Evolutionary conservation across 176 grass and related monocot genomes (phyloP).

Genomic region (Dendrocalamus sinicus): DNA sequence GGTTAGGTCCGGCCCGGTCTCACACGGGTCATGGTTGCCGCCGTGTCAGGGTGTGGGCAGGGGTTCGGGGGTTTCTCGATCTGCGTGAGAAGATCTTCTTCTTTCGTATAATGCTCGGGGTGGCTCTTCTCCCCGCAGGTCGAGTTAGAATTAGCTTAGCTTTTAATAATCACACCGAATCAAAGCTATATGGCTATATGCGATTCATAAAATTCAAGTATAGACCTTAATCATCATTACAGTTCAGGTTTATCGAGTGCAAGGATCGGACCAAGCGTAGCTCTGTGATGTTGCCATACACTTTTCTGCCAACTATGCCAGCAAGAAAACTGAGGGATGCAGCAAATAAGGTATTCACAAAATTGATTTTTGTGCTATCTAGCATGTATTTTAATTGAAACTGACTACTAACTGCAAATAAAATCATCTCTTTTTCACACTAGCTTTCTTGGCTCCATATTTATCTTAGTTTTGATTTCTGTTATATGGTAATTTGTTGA

Average conservation of each 20-base stretch:
- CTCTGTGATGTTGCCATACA: conserved; percentile 84
- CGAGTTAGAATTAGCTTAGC: conserved; percentile 10
- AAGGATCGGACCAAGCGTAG: conserved; percentile 79
- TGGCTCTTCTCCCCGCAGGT: too few relatives aligned
- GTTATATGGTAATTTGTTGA: background rate
- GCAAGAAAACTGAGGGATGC: conserved; percentile 76
- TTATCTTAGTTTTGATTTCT: conserved; percentile 17
- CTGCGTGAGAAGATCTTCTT: too few relatives aligned
- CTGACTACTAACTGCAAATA: background rate
- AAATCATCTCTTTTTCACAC: background rate
- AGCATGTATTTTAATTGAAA: conserved; percentile 24
- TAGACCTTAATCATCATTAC: conserved; percentile 68
- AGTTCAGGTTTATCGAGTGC: conserved; percentile 99
- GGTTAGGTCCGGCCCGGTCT: too few relatives aligned
- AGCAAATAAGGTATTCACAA: conserved; percentile 66
- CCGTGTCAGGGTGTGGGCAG: too few relatives aligned
- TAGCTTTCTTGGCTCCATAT: conserved; percentile 25
- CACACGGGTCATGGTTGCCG: too few relatives aligned
- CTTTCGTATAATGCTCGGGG: too few relatives aligned
- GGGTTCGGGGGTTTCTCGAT: too few relatives aligned
- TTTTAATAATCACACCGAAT: conserved; percentile 2
- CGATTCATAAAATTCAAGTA: conserved; percentile 38
- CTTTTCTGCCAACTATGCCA: conserved; percentile 82
- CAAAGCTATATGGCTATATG: conserved; percentile 8
- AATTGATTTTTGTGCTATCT: conserved; percentile 15